Base-by-base conservation (phyloP, 2,329 filamentous ascomycete species). In the Diaporthe vexans region DNA sequence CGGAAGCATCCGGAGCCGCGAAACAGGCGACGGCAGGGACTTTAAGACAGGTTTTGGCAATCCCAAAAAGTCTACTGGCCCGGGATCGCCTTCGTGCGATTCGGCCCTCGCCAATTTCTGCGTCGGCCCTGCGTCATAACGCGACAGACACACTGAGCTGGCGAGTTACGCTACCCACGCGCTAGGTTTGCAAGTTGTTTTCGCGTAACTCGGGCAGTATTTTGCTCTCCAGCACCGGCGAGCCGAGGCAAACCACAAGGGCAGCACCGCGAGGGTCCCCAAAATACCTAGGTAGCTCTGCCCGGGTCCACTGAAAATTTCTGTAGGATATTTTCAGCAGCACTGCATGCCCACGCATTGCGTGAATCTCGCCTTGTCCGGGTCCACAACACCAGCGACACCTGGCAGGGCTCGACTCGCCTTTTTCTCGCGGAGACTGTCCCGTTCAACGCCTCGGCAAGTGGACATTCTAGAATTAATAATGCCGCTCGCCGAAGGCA, bases 191-290 rank as follows among this genome's bases (percentile, higher is more conserved):
- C 1, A 17, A 21, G 3, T 67, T 10, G 46, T 37, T 68, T 19
- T 24, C n/a, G 48, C n/a, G 21, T 8, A 40, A 40, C 21, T 57
- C 71, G 71, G 71, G 29, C 40, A 52, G 19, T 21, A 65, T 43
- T 33, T 52, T 63, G 21, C 46, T 57, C 56, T 59, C 73, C 71
- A 54, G 63, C n/a, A 33, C 46, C 71, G 52, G 61, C 13, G 33
- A 73, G 63, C 73, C 73, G 73, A 75, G 73, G 73, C 43, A 75
- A 75, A 33, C 15, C 51, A n/a, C 4, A 11, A 8, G n/a, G n/a
- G n/a, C n/a, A n/a, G 13, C 7, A 26, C 4, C 21, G 48, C 48
- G 24, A 52, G 29, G 46, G 29, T 24, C 54, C 58, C 70, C 26
- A 29, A 52, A 29, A 71, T 71, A 65, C 52, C 59, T 37, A 40